Conservation (phyloP, 2,329 filamentous ascomycete species). For the Immersiporthe knoxdaviesiana region DNA sequence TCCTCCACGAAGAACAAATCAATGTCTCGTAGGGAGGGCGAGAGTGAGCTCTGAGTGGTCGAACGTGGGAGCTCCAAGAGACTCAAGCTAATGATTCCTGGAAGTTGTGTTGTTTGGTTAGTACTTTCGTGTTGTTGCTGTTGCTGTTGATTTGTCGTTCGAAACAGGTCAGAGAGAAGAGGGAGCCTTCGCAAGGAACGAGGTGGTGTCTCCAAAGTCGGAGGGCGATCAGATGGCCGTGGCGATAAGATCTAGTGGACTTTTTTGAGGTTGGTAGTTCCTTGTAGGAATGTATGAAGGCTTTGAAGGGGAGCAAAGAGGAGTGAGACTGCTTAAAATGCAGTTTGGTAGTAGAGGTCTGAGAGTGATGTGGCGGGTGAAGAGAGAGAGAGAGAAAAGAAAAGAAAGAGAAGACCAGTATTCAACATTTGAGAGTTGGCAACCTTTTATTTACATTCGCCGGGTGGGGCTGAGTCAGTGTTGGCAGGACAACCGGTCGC, state of each 20-base stretch:
- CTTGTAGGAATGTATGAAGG: conserved; percentile 36
- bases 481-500: background rate
- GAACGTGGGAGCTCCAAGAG: conserved; percentile 58
- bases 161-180: conserved; percentile 49
- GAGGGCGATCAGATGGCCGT: conserved; percentile 51
- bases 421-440: background rate
- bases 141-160: conserved; percentile 43
- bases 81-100: conserved; percentile 63
- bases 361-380: conserved; percentile 24
- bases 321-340: conserved; percentile 4
- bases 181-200: conserved; percentile 48
- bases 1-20: conserved; percentile 51
- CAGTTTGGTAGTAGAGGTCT: conserved; percentile 2
- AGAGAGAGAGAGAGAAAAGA: conserved; percentile 13
- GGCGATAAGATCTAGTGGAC: conserved; percentile 55
- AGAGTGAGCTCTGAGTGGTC: conserved; percentile 45
- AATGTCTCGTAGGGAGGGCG: conserved; percentile 49
- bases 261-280: conserved; percentile 38
- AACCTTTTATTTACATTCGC: conserved; percentile 12
- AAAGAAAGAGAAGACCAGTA: background rate
- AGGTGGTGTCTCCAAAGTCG: conserved; percentile 45
- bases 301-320: conserved; percentile 30
- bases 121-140: conserved; percentile 42
- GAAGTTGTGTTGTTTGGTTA: conserved; percentile 47
- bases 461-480: background rate